Conservation (phyloP, 106 monocot species). For the Phalaenopsis aphrodite region DNA sequence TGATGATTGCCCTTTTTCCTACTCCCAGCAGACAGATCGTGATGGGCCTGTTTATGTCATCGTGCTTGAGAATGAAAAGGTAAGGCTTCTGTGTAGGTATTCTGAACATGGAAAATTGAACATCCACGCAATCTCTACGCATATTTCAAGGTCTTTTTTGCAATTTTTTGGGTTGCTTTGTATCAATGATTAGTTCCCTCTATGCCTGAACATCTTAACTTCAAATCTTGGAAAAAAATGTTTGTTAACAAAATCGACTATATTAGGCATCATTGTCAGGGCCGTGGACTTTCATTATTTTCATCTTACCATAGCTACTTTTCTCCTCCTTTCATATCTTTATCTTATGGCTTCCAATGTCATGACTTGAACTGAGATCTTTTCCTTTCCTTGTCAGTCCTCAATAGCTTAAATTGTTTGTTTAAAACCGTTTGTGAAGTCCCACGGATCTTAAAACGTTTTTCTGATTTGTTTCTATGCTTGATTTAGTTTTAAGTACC, state of each 20-base stretch:
- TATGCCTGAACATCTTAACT: background rate
- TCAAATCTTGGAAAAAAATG: background rate
- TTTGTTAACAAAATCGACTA: background rate
- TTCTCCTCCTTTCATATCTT: no score
- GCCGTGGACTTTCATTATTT: background rate
- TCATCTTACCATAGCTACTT: no score
- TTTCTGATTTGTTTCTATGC: no score
- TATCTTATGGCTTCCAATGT: no score
- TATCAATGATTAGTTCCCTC: background rate
- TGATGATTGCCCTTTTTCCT: slow-evolving; percentile 75
- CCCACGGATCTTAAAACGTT: no score
- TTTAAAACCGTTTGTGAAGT: no score
- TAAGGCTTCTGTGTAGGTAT: slow-evolving; percentile 2
- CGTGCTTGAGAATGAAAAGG: slow-evolving; percentile 90
- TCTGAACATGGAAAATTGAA: background rate
- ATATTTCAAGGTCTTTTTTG: background rate
- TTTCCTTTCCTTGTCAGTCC: no score
- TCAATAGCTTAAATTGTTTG: no score
- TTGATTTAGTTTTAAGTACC: no score
- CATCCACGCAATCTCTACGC: no score
- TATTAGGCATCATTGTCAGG: background rate
- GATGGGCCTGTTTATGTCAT: slow-evolving; percentile 77
- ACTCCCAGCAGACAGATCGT: slow-evolving; percentile 31
- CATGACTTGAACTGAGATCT: no score
- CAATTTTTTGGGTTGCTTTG: background rate